phyloP scores from a whole-genome alignment of 2,329 filamentous ascomycete species.

The Ampelomyces quisqualis region DNA sequence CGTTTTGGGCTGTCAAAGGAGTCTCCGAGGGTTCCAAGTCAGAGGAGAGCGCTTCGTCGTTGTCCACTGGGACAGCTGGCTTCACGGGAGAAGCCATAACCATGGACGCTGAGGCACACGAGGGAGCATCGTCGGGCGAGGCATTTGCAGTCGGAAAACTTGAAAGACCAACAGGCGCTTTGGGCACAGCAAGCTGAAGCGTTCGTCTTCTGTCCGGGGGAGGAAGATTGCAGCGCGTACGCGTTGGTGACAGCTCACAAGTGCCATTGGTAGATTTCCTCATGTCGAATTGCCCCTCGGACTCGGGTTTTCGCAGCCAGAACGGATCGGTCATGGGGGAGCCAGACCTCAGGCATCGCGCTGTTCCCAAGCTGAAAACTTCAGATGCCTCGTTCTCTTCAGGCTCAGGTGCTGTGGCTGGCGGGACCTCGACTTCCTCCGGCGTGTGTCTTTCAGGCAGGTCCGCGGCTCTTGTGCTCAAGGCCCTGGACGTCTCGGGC shows the following conservation, averaged over 20 bases:
- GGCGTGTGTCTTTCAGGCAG: slow-evolving; percentile 13
- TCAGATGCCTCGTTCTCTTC: slow-evolving; percentile 13
- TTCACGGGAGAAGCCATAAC: slow-evolving; percentile 19
- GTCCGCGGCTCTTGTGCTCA: slow-evolving; percentile 1
- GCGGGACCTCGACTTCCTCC: slow-evolving; percentile 13
- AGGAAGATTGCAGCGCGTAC: slow-evolving; percentile 9
- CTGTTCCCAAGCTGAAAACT: slow-evolving; percentile 20
- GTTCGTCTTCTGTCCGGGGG: slow-evolving; percentile 6
- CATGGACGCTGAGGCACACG: slow-evolving; percentile 30
- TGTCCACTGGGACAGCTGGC: not conserved
- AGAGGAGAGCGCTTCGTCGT: not conserved
- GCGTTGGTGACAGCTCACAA: slow-evolving; percentile 25
- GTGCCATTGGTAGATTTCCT: slow-evolving; percentile 8
- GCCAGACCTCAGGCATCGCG: slow-evolving; percentile 11
- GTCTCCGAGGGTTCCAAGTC: not conserved
- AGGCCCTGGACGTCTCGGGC: slow-evolving; percentile 23
- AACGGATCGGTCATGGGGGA: slow-evolving; percentile 19
- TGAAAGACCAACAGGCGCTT: slow-evolving; percentile 10
- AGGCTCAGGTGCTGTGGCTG: slow-evolving; percentile 19
- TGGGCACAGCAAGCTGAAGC: slow-evolving; percentile 21
- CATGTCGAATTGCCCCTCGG: slow-evolving; percentile 6
- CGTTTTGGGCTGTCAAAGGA: not conserved
- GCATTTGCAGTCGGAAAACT: slow-evolving; percentile 1
- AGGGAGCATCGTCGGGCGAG: slow-evolving; percentile 13
- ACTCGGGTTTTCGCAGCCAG: slow-evolving; percentile 28